phyloP scores from a whole-genome alignment of 2,329 filamentous ascomycete genomes.

The Chrysosporium keratinophilum region DNA sequence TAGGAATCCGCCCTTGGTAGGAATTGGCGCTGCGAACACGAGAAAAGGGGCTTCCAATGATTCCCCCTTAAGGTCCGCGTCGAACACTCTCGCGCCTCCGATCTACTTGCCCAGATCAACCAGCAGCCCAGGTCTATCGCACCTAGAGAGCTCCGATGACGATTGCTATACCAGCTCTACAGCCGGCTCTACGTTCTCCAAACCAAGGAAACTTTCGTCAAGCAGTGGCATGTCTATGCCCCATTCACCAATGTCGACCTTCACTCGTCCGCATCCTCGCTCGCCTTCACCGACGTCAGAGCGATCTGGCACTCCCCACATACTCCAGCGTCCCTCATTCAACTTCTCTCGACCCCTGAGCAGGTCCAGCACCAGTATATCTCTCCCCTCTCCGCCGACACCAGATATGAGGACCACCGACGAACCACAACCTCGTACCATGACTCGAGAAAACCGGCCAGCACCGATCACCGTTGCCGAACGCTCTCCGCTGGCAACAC shows the following conservation, averaged over 20 bases:
- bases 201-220: slow-evolving; percentile 65
- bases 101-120: slow-evolving; percentile 36
- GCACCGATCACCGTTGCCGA: slow-evolving; percentile 28
- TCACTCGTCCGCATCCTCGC: slow-evolving; percentile 52
- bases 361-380: slow-evolving; percentile 36
- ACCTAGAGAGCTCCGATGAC: slow-evolving; percentile 56
- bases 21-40: background rate
- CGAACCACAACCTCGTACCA: slow-evolving; percentile 30
- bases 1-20: slow-evolving; percentile 16
- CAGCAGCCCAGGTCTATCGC: slow-evolving; percentile 49
- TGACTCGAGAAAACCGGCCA: slow-evolving; percentile 20
- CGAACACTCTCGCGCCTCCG: slow-evolving; percentile 37
- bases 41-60: background rate
- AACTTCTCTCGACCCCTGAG: slow-evolving; percentile 93
- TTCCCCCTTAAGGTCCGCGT: background rate
- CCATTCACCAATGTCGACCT: slow-evolving; percentile 55
- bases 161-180: slow-evolving; percentile 56
- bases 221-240: slow-evolving; percentile 54
- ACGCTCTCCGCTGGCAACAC: slow-evolving; percentile 11
- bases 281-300: slow-evolving; percentile 83
- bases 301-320: slow-evolving; percentile 51
- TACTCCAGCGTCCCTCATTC: slow-evolving; percentile 62
- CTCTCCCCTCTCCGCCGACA: slow-evolving; percentile 24
- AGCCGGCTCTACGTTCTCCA: slow-evolving; percentile 52
- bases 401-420: slow-evolving; percentile 37